A percentile compares a stretch with the other conserved stretches of the same genome.
These are phyloP conservation scores for Coprinopsis sp. DNA, from an alignment of 768 basidiomycete species.

Conservation along the genomic window DNA sequence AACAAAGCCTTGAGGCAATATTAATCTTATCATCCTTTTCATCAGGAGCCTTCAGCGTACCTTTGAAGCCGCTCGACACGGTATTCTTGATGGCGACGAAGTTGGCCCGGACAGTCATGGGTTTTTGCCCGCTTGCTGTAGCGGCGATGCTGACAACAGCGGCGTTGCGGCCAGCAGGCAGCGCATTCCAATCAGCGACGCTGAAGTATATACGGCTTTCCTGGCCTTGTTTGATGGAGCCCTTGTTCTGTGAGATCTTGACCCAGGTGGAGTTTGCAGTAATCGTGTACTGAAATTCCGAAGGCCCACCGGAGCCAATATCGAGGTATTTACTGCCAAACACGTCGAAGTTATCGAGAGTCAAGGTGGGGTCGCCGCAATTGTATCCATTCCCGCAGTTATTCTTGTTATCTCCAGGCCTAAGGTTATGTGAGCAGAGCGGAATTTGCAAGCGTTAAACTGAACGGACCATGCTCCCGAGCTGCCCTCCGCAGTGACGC, in stretches of 20 bases:
- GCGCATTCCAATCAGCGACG: conserved; percentile 53
- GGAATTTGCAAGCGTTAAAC: too few species aligned
- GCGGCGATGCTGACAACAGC: conserved; percentile 46
- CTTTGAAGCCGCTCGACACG: conserved; percentile 43
- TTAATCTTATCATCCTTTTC: not conserved
- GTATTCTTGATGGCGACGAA: conserved; percentile 36
- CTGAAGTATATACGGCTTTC: conserved; percentile 52
- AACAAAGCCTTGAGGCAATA: conserved; percentile 43
- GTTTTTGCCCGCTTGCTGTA: conserved; percentile 35
- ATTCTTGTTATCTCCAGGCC: conserved; percentile 64
- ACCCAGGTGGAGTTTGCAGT: conserved; percentile 44
- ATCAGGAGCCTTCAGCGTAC: too few species aligned
- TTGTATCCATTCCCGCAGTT: conserved; percentile 49
- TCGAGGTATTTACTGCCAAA: conserved; percentile 54
- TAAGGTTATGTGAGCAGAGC: too few species aligned
- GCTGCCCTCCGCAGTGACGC: conserved; percentile 57
- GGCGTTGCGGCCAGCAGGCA: conserved; percentile 31
- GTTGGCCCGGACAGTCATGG: conserved; percentile 25
- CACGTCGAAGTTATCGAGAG: conserved; percentile 54
- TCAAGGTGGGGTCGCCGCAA: conserved; percentile 45
- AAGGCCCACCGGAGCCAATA: conserved; percentile 56
- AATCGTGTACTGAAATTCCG: conserved; percentile 51
- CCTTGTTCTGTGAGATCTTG: conserved; percentile 42
- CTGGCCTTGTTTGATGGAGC: conserved; percentile 33
- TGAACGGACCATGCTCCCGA: conserved; percentile 50